phyloP scores from a whole-genome alignment of 108 stramenopile species.

The Cyclotella choctawhatcheeana region DNA sequence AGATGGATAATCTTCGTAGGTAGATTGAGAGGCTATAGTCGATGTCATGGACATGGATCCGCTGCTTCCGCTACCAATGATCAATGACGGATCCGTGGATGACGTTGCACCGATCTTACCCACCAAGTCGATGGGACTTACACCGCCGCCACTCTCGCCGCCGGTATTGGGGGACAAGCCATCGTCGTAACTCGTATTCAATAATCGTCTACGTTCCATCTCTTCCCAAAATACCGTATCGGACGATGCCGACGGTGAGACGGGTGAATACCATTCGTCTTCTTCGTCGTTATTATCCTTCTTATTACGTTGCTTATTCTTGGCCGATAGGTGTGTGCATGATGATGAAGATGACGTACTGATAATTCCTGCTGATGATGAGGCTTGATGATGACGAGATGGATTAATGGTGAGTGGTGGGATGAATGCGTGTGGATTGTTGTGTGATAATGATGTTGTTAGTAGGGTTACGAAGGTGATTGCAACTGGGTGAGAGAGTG shows the following conservation, averaged over 20 bases:
- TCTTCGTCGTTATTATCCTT: neutral
- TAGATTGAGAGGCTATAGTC: neutral
- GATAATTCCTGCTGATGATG: too few species aligned
- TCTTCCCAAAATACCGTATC: constrained; percentile 83
- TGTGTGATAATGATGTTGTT: too few species aligned
- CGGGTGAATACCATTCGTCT: constrained; percentile 72
- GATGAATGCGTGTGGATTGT: too few species aligned
- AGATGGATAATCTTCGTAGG: neutral
- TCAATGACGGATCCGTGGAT: neutral
- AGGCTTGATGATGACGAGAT: too few species aligned
- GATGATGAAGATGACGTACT: too few species aligned
- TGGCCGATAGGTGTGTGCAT: too few species aligned
- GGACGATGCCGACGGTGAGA: constrained; percentile 68
- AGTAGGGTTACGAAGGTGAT: too few species aligned
- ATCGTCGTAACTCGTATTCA: constrained; percentile 49
- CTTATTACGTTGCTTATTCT: neutral
- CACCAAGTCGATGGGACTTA: constrained; percentile 22
- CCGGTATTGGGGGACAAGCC: constrained; percentile 2
- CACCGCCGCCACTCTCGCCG: neutral
- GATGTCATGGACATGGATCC: neutral
- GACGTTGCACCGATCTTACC: constrained; percentile 14
- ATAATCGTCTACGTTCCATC: constrained; percentile 78
- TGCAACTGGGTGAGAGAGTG: too few species aligned
- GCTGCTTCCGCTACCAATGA: neutral
- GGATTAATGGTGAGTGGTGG: too few species aligned